phyloP scores from a whole-genome alignment of 768 basidiomycete species.

The Termitomyces sp. region DNA sequence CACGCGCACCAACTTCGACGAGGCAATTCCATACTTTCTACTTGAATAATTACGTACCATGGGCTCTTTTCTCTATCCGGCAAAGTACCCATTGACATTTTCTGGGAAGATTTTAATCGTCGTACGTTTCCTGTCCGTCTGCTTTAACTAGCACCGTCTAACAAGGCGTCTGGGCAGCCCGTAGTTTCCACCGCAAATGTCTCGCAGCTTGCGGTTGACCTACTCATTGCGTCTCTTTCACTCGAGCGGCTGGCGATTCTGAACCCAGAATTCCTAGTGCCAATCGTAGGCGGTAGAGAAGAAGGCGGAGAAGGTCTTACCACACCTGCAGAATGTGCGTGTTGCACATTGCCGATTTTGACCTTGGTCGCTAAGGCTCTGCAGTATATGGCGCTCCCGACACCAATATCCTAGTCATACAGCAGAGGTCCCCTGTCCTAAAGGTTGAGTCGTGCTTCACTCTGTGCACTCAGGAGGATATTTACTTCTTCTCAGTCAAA shows the following conservation, averaged over 20 bases:
- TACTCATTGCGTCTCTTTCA: slow-evolving; percentile 63
- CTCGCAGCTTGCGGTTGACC: slow-evolving; percentile 71
- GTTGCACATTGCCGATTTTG: neutral
- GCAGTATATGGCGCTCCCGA: slow-evolving; percentile 61
- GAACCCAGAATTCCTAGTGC: slow-evolving; percentile 58
- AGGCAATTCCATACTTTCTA: neutral
- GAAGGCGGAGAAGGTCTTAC: slow-evolving; percentile 56
- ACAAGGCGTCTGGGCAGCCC: slow-evolving; percentile 35
- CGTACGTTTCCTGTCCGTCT: slow-evolving; percentile 25
- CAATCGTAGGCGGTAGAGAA: slow-evolving; percentile 72
- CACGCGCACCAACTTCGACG: neutral
- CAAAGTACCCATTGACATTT: slow-evolving; percentile 18
- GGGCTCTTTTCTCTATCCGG: slow-evolving; percentile 20
- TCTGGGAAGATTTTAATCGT: slow-evolving; percentile 39
- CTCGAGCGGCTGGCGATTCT: slow-evolving; percentile 59
- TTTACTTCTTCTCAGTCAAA: slow-evolving; percentile 36
- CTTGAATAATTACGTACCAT: neutral
- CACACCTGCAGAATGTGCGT: slow-evolving; percentile 72
- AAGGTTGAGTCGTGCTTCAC: slow-evolving; percentile 42
- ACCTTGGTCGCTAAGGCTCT: slow-evolving; percentile 1
- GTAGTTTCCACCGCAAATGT: slow-evolving; percentile 80
- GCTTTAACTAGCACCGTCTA: slow-evolving; percentile 5
- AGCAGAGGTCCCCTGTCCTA: slow-evolving; percentile 75
- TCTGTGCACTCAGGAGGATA: neutral
- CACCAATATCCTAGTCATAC: slow-evolving; percentile 53